phyloP scores from a whole-genome alignment of 768 basidiomycete genomes.

The Pleurotus tuber-regium region DNA sequence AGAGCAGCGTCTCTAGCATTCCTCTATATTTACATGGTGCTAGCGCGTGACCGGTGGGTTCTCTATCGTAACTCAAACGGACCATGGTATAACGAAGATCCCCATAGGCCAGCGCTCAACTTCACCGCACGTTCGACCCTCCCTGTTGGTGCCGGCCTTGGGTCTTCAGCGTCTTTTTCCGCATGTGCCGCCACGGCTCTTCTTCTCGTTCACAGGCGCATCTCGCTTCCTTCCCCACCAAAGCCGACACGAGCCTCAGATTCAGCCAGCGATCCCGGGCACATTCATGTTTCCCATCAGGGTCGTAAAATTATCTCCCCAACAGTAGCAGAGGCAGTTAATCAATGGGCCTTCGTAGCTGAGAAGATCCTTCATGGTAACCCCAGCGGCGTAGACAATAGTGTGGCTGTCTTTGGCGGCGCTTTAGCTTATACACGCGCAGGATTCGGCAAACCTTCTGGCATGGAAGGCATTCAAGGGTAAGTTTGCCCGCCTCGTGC shows the following conservation, averaged over 20 bases:
- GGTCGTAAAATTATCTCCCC: constrained; percentile 65
- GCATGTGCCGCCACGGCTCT: constrained; percentile 80
- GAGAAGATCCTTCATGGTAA: constrained; percentile 98
- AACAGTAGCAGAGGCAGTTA: constrained; percentile 73
- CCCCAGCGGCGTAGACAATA: constrained; percentile 97
- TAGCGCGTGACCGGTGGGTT: constrained; percentile 57
- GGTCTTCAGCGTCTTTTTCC: constrained; percentile 96
- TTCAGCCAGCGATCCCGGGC: constrained; percentile 29
- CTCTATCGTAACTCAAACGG: constrained; percentile 13
- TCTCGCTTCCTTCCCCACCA: constrained; percentile 53
- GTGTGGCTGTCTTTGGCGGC: constrained; percentile 89
- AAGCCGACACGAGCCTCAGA: constrained; percentile 25
- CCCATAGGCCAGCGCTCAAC: constrained; percentile 66
- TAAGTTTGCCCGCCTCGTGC: constrained; percentile 34
- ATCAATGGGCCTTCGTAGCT: constrained; percentile 89
- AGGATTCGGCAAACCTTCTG: constrained; percentile 72
- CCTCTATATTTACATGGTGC: constrained; percentile 89
- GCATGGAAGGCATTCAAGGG: constrained; percentile 87
- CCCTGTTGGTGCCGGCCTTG: constrained; percentile 93
- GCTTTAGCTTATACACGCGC: constrained; percentile 87
- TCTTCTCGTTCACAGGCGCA: constrained; percentile 71
- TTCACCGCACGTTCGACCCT: constrained; percentile 85
- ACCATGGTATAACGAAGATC: constrained; percentile 10
- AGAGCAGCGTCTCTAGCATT: constrained; percentile 61
- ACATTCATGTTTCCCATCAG: constrained; percentile 61